phyloP scores from a whole-genome alignment of 345 rosid genomes.

The Syzygium jambos region DNA sequence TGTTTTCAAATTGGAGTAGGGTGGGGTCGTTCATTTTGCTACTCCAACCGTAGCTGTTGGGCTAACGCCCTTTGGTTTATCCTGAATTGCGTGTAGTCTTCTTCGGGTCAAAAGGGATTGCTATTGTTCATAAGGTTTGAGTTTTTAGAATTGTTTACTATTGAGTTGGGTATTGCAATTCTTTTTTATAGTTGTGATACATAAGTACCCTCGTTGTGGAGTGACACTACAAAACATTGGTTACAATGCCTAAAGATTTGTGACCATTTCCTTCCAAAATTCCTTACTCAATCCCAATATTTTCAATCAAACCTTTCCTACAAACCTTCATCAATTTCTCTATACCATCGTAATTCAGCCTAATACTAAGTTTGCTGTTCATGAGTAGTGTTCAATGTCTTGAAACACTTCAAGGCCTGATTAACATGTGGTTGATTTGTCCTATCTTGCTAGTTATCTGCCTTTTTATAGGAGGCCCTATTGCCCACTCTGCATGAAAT shows the following conservation, averaged over 20 bases:
- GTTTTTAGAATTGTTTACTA: neutral
- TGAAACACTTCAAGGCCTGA: neutral
- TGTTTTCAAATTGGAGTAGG: neutral
- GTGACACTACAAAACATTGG: neutral
- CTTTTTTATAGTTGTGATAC: neutral
- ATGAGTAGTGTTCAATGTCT: neutral
- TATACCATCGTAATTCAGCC: neutral
- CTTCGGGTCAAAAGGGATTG: neutral
- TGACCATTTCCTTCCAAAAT: neutral
- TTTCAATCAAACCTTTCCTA: neutral
- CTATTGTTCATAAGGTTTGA: neutral
- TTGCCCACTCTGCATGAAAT: neutral
- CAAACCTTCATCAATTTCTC: neutral
- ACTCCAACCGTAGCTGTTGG: neutral
- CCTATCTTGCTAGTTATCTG: neutral
- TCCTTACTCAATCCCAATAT: neutral
- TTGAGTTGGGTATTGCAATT: neutral
- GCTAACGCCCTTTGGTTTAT: neutral
- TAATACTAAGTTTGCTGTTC: neutral
- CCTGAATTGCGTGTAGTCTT: neutral
- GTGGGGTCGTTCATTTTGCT: neutral
- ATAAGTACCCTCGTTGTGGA: neutral
- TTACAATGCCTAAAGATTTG: neutral
- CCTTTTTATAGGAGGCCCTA: neutral
- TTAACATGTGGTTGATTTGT: neutral